These are phyloP conservation scores for Lentinula aciculospora DNA, from an alignment of 768 basidiomycete species.

Conservation along the genomic window DNA sequence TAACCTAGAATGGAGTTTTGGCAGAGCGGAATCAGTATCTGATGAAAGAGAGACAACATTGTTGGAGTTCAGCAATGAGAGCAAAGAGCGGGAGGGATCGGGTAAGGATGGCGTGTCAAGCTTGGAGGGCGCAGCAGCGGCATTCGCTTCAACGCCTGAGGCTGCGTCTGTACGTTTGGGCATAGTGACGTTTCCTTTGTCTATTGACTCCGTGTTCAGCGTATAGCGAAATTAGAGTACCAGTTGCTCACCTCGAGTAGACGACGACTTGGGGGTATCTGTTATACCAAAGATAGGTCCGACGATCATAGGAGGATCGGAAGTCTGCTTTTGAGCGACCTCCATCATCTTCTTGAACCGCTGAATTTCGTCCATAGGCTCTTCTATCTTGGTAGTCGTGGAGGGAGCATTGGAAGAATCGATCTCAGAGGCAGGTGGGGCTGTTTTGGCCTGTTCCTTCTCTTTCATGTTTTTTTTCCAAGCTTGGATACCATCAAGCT, in stretches of 20 bases:
- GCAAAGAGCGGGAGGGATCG: constrained; percentile 3
- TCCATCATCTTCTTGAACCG: constrained; percentile 83
- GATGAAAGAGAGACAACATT: background rate
- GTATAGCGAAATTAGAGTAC: background rate
- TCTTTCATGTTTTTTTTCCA: constrained; percentile 85
- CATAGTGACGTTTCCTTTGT: background rate
- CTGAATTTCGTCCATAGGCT: constrained; percentile 73
- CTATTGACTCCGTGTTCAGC: background rate
- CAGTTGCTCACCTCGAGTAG: background rate
- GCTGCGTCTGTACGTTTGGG: background rate
- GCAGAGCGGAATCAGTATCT: background rate
- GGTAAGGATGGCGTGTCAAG: background rate
- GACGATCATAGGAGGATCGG: constrained; percentile 15
- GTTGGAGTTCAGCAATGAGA: constrained; percentile 1
- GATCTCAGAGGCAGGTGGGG: constrained; percentile 17
- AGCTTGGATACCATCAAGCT: constrained; percentile 78
- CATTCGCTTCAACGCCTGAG: background rate
- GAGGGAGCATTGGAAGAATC: constrained; percentile 1
- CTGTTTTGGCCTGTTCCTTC: constrained; percentile 49
- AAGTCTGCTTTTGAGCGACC: constrained; percentile 50
- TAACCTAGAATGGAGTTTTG: constrained; percentile 10
- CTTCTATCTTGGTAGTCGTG: constrained; percentile 11
- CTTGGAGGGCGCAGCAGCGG: background rate
- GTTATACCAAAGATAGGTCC: constrained; percentile 5
- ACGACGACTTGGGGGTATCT: constrained; percentile 3